These are phyloP conservation scores for Fomitopsis pulvina DNA, from an alignment of 768 basidiomycete species.

Conservation along the genomic window DNA sequence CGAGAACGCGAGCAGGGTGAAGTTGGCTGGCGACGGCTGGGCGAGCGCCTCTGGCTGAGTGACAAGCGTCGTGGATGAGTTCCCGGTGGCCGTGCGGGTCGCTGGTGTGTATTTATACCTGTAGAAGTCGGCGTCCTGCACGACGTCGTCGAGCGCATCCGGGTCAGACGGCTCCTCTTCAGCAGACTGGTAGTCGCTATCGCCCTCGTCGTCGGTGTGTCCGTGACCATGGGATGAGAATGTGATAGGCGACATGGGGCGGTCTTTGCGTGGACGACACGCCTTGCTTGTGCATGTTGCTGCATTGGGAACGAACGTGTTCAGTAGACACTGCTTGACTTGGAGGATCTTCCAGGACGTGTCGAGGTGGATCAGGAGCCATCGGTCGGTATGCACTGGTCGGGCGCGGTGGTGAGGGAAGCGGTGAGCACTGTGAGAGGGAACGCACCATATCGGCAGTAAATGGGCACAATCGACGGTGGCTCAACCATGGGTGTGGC, in stretches of 20 bases:
- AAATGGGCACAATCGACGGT: constrained; percentile 4
- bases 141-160: constrained; percentile 29
- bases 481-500: not conserved
- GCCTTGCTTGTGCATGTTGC: constrained; percentile 6
- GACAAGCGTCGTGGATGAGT: constrained; percentile 7
- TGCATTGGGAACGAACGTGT: constrained; percentile 40
- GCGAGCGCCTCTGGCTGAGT: constrained; percentile 4
- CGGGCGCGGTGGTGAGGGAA: not conserved
- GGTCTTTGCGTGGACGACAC: constrained; percentile 7
- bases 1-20: constrained; percentile 56
- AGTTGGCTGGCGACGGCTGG: constrained; percentile 18
- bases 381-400: constrained; percentile 64
- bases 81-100: constrained; percentile 6
- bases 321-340: constrained; percentile 56
- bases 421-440: not conserved
- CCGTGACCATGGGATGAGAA: constrained; percentile 36
- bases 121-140: constrained; percentile 22
- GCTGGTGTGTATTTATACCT: constrained; percentile 17
- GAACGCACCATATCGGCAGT: constrained; percentile 9
- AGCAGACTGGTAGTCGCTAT: constrained; percentile 8
- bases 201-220: constrained; percentile 1
- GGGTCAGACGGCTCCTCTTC: constrained; percentile 15
- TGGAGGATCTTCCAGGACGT: constrained; percentile 53
- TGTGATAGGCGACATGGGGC: constrained; percentile 61
- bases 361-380: constrained; percentile 67